Evolutionary conservation across 768 basidiomycete genomes (phyloP), one percentile per base, ranked within the genome.

Genomic region (Boletus bicolor): DNA sequence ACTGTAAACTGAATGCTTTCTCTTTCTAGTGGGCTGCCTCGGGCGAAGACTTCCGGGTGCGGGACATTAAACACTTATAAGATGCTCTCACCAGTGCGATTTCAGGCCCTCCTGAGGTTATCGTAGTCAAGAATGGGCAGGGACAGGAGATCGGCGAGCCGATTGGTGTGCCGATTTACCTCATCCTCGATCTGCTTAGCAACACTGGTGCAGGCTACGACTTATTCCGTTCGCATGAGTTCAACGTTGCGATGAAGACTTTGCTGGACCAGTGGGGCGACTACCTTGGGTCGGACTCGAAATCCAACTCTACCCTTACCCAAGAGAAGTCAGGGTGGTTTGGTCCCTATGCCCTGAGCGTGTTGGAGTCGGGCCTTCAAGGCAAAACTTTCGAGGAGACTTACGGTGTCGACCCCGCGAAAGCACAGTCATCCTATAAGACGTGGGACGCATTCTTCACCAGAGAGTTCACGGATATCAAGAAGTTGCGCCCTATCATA

Each of bases 381-480:
- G 28, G 32, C 6, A 11, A 10, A 4, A 32, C 9, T 32, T 28
- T 28, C 28, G 28, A 28, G 3, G 5, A 28, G 32, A 32, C 5
- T 1, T 32, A 1, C 10, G 32, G 7, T 32, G 28, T 28, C 9
- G 10, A 32, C 9, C 32, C 32, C 10, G 4, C 32, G 2, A 1
- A 2, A 11, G 10, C 32, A 32, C 8, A 32, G 32, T 2, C 28
- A 10, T 9, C 32, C 32, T 3, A 32, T 7, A 9, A 32, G 32
- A 32, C 32, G 32, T 32, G 32, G 32, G 32, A 32, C 10, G 9
- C 32, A 9, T 32, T 32, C 32, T 32, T 32, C 32, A 10, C 9
- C 32, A 32, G 32, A 32, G 32, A 45, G 0, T 73, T 81, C 66
- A 55, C 63, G 3, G 5, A 48, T 19, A 19, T 28, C 28, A 28